These are phyloP conservation scores for Brettanomyces custersianus DNA, from an alignment of 805 yeast genomes.

Conservation along the genomic window DNA sequence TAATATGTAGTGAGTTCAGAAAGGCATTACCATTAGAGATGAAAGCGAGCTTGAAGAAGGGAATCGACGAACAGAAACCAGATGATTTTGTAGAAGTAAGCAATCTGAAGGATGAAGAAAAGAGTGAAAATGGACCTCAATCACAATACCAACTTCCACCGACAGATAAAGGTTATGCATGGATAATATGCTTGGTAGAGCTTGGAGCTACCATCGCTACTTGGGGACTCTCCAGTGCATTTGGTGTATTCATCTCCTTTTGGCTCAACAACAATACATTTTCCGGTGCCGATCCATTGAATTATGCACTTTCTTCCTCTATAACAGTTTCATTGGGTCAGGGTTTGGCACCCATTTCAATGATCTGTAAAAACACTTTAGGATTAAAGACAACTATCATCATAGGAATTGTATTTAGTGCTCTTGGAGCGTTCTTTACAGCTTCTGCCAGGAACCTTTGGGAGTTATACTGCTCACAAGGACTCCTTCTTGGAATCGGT, in stretches of 20 bases:
- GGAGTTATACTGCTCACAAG: slow-evolving; percentile 46
- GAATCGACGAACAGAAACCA: too few relatives aligned
- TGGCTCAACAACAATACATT: slow-evolving; percentile 41
- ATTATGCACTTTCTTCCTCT: slow-evolving; percentile 57
- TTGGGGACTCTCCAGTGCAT: slow-evolving; percentile 60
- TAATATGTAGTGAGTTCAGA: too few relatives aligned
- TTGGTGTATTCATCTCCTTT: slow-evolving; percentile 48
- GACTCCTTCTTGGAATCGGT: slow-evolving; percentile 41
- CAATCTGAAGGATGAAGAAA: too few relatives aligned
- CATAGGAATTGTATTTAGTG: slow-evolving; percentile 33
- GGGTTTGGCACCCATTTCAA: slow-evolving; percentile 15
- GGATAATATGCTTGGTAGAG: slow-evolving; percentile 37
- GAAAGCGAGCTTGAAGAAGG: too few relatives aligned
- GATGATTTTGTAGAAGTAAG: too few relatives aligned
- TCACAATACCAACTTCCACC: too few relatives aligned
- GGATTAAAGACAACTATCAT: slow-evolving; percentile 16
- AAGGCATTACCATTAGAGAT: too few relatives aligned
- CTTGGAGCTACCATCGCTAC: slow-evolving; percentile 39
- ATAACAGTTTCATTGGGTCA: slow-evolving; percentile 13
- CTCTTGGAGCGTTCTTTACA: slow-evolving; percentile 41
- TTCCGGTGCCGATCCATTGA: slow-evolving; percentile 42
- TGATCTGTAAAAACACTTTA: slow-evolving; percentile 8
- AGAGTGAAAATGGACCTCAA: too few relatives aligned
- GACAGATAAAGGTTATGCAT: slow-evolving; percentile 49
- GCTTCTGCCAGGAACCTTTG: slow-evolving; percentile 41